phyloP scores from a whole-genome alignment of 192 early-diverging fungal genomes.

The Podila epicladia region DNA sequence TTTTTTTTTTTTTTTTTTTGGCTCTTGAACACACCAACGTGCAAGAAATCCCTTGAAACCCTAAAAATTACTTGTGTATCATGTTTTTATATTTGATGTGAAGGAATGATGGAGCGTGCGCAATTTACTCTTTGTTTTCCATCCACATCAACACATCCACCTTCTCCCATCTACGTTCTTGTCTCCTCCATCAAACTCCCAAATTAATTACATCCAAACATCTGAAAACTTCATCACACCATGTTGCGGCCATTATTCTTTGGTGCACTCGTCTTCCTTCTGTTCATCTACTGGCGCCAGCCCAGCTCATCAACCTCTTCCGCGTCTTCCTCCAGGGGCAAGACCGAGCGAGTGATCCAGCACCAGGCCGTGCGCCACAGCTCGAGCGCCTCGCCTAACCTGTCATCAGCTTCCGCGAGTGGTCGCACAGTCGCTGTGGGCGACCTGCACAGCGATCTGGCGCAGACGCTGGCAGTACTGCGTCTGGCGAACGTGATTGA shows the following conservation, averaged over 20 bases:
- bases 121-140: too few species aligned
- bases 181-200: too few species aligned
- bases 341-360: neutral
- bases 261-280: neutral
- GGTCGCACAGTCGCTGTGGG: slow-evolving; percentile 71
- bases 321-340: neutral
- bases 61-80: too few species aligned
- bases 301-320: neutral
- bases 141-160: too few species aligned
- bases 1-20: too few species aligned
- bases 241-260: neutral
- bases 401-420: neutral
- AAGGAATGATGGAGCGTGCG: too few species aligned
- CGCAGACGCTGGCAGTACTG: slow-evolving; percentile 59
- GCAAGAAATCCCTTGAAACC: too few species aligned
- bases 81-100: too few species aligned
- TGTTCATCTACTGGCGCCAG: slow-evolving; percentile 3
- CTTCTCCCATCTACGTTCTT: too few species aligned
- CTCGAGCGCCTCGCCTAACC: neutral
- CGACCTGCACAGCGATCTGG: slow-evolving; percentile 75
- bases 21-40: too few species aligned
- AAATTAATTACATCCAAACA: neutral
- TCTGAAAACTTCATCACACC: neutral
- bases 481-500: slow-evolving; percentile 68
- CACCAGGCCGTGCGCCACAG: neutral